Conservation (phyloP, 2,329 filamentous ascomycete species). For the Botrytis elliptica region DNA sequence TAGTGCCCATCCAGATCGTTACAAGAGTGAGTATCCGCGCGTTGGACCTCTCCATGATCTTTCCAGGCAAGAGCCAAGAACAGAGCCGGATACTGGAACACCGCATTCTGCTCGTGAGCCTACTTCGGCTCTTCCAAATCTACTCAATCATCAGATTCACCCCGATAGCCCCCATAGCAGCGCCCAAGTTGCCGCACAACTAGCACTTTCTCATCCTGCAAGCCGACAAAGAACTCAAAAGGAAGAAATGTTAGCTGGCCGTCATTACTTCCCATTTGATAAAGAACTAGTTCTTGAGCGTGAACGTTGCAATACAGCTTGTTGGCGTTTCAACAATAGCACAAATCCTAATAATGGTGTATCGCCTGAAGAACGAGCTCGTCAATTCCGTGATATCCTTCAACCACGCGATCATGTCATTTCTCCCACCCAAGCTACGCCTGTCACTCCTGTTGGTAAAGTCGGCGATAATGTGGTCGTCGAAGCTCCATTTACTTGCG, state of each 20-base stretch:
- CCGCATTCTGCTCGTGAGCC: constrained; percentile 42
- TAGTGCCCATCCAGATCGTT: constrained; percentile 39
- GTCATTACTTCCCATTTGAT: constrained; percentile 77
- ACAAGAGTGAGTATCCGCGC: constrained; percentile 56
- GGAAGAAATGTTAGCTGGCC: constrained; percentile 82
- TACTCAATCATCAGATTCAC: constrained; percentile 41
- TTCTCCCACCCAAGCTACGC: constrained; percentile 54
- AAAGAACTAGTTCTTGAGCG: constrained; percentile 77
- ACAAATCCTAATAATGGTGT: constrained; percentile 72
- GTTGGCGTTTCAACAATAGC: constrained; percentile 84
- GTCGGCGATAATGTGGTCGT: constrained; percentile 76
- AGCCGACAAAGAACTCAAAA: constrained; percentile 62
- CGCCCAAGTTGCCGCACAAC: constrained; percentile 37
- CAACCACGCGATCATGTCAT: constrained; percentile 59
- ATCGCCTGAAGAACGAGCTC: constrained; percentile 64
- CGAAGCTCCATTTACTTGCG: constrained; percentile 85
- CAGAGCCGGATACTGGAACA: constrained; percentile 48
- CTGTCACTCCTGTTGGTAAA: constrained; percentile 55
- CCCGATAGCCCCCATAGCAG: constrained; percentile 36
- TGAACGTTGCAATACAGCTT: constrained; percentile 76
- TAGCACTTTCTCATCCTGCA: constrained; percentile 39
- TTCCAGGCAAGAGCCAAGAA: constrained; percentile 49
- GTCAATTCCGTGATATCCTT: constrained; percentile 70
- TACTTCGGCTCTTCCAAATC: constrained; percentile 52
- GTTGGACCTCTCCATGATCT: constrained; percentile 61